Evolutionary conservation across 495 filamentous ascomycete species (phyloP), one percentile per base, ranked within the genome.

Genomic region (Rostrohypoxylon terebratum): DNA sequence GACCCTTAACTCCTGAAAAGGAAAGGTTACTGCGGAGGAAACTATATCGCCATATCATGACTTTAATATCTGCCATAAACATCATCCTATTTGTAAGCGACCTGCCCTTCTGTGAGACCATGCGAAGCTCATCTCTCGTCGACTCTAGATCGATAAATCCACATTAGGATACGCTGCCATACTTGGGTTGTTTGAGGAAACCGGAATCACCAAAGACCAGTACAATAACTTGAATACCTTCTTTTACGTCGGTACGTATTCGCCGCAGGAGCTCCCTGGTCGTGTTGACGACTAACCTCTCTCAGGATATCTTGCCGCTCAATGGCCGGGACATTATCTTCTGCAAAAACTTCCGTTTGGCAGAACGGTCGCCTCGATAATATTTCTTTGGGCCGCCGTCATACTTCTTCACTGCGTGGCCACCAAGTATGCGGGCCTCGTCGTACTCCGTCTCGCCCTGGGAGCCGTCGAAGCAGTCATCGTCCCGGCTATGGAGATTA

Each of bases 161-260:
- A 62, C 59, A n/a, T 28, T 62, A 44, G 59, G 59, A 50, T 62
- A 62, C 9, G 59, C 59, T 23, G 59, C 59, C n/a, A 62, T 62
- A 13, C 28, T 62, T 3, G 59, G 59, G 14, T 44, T 62, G 21
- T 62, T 62, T 6, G 59, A 62, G 4, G 59, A 62, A 18, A 62
- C 59, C 14, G 44, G 59, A 9, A 62, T 62, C 28, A 62, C 59
- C 13, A 62, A 62, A 38, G 59, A 50, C 28, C 21, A 53, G n/a
- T 53, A 53, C 23, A 53, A 53, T n/a, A 53, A 53, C 4, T 25
- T 53, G 48, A 53, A 53, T 25, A 53, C 48, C 11, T 53, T 53
- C 48, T 53, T 53, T 23, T 53, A 53, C 48, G 48, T 53, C 4
- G 48, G 48, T 53, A 31, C 23, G 48, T 53, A n/a, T n/a, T 31